Evolutionary conservation across 108 stramenopile species (phyloP).

Genomic region (Bacterosira constricta): DNA sequence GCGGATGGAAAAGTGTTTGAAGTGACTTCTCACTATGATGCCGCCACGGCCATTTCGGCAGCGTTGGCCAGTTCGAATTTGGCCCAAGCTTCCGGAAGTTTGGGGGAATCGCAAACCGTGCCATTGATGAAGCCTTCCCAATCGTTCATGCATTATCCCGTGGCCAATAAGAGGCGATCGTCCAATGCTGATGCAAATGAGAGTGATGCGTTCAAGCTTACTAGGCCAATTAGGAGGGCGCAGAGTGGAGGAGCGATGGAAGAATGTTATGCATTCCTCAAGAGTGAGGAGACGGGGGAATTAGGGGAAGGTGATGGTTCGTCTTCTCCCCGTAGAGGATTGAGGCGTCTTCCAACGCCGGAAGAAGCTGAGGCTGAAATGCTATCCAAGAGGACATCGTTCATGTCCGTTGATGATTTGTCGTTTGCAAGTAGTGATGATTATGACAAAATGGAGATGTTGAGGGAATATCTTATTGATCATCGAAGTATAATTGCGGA

Average conservation of each 20-base stretch:
- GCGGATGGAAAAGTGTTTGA: conserved; percentile 11
- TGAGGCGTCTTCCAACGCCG: conserved; percentile 14
- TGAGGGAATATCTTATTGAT: background rate
- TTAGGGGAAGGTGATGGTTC: too few species aligned
- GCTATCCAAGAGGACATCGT: conserved; percentile 17
- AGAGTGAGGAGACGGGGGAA: background rate
- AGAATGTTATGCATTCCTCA: background rate
- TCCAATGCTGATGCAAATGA: background rate
- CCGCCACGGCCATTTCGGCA: conserved; percentile 34
- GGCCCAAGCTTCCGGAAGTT: conserved; percentile 12
- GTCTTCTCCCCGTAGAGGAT: background rate
- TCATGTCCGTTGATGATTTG: conserved; percentile 21
- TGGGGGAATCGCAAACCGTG: conserved; percentile 23
- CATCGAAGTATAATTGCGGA: background rate
- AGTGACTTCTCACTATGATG: conserved; percentile 40
- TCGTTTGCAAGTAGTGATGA: background rate
- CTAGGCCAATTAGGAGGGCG: background rate
- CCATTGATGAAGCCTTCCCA: too few species aligned
- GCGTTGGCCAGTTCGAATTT: conserved; percentile 32
- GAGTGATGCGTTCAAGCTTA: background rate
- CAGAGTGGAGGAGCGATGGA: background rate
- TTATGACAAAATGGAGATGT: background rate
- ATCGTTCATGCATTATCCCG: background rate
- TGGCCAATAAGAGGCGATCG: background rate
- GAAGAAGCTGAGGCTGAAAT: conserved; percentile 20